Evolutionary conservation across 768 basidiomycete genomes (phyloP), one percentile per base, ranked within the genome.

Genomic region (Leccinum disarticulatum): DNA sequence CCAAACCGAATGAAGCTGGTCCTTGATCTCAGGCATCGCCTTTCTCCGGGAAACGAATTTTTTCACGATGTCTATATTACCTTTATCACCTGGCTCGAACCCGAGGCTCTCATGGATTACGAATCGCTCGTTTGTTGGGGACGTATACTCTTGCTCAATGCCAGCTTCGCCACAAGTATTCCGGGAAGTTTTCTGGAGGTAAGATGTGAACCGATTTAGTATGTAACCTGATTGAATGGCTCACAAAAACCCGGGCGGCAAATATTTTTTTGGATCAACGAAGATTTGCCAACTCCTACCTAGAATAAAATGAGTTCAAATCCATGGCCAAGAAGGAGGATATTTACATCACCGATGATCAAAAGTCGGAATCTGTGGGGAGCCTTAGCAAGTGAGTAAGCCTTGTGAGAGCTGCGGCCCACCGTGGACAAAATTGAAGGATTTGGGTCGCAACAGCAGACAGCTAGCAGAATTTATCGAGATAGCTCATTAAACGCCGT

Each of bases 51-150:
- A 5, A 3, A 48, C 22, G 22, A 48, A 25, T 4, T 25, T 1
- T 3, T 14, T 25, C 47, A 48, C 22, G 4, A 6, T 13, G 0
- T 25, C 1, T 10, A 48, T 25, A 1, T 1, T 1, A 0, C 0
- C 4, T 13, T 25, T 22, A 13, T 6, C 22, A 1, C 11, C 47
- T 2, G 47, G 5, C 6, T 48, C 17, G 17, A 41, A 41, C 1
- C 38, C 38, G 3, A 4, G 8, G 17, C 17, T 41, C 0, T 3
- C 9, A 27, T 48, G 47, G 27, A 48, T 0, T 8, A 27, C 22
- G 25, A 48, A 0, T 48, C 13, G 5, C 6, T 0, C 3, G 1
- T 48, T 48, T 4, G 2, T 48, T 22, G 19, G 22, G 3, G 22
- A 22, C 0, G 9, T 14, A 22, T 1, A 47, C 6, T 48, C 47